A percentile compares a stretch with the other conserved stretches of the same genome.
Conservation (phyloP, 108 stramenopile species). For the Cylindrotheca fusiformis region DNA sequence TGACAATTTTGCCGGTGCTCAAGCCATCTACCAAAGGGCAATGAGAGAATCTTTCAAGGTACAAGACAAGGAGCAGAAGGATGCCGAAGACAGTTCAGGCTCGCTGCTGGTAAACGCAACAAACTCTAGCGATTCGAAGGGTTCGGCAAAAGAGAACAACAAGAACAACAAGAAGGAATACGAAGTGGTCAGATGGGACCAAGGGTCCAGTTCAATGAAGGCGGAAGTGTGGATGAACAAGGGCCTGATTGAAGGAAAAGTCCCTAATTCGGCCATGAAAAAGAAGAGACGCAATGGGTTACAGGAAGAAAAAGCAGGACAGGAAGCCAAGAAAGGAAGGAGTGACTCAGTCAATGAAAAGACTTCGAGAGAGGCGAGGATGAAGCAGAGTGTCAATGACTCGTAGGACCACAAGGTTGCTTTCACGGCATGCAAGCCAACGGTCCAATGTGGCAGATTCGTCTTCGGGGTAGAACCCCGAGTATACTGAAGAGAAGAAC, state of each 20-base stretch:
- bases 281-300: conserved; percentile 42
- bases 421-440: too few species aligned
- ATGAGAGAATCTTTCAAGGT: conserved; percentile 66
- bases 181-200: conserved; percentile 69
- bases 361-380: too few species aligned
- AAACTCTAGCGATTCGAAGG: conserved; percentile 5
- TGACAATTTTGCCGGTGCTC: conserved; percentile 57
- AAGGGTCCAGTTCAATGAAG: conserved; percentile 28
- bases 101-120: not conserved
- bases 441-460: too few species aligned
- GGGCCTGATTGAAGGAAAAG: conserved; percentile 67
- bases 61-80: conserved; percentile 17
- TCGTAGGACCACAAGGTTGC: too few species aligned
- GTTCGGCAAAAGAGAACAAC: conserved; percentile 5
- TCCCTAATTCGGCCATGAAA: conserved; percentile 47
- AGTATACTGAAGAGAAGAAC: too few species aligned
- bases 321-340: too few species aligned
- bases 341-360: too few species aligned
- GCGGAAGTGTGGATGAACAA: conserved; percentile 84
- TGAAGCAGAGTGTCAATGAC: too few species aligned
- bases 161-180: conserved; percentile 39
- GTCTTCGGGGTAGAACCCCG: too few species aligned
- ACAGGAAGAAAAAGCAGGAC: too few species aligned
- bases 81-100: conserved; percentile 18
- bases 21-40: conserved; percentile 63